phyloP scores from a whole-genome alignment of 2,329 filamentous ascomycete species.

The Arthrobotrys conoides region DNA sequence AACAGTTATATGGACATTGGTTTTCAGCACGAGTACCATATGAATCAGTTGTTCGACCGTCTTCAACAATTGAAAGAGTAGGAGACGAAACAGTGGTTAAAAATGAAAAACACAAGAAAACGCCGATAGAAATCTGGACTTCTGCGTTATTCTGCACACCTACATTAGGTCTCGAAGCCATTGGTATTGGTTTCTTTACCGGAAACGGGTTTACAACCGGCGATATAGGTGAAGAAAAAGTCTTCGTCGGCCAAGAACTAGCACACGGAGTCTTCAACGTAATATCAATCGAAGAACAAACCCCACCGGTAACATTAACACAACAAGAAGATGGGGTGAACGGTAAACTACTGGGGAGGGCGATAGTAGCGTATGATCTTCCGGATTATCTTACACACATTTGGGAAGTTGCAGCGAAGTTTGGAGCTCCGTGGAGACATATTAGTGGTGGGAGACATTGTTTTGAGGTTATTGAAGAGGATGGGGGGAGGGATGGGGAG shows the following conservation, averaged over 20 bases:
- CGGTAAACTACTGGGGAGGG: slow-evolving; percentile 26
- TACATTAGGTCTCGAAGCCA: slow-evolving; percentile 42
- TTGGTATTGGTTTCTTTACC: slow-evolving; percentile 1
- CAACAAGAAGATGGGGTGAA: slow-evolving; percentile 1
- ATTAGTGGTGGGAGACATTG: slow-evolving; percentile 54
- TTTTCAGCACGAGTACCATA: slow-evolving; percentile 36
- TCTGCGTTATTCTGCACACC: slow-evolving; percentile 51
- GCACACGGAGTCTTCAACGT: slow-evolving; percentile 49
- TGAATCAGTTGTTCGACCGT: neutral
- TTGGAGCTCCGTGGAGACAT: slow-evolving; percentile 47
- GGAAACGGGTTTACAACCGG: slow-evolving; percentile 45
- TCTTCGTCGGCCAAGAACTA: slow-evolving; percentile 34
- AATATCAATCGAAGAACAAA: slow-evolving; percentile 13
- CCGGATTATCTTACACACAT: slow-evolving; percentile 13
- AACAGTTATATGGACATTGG: slow-evolving; percentile 46
- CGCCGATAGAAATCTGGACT: slow-evolving; percentile 46
- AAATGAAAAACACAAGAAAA: slow-evolving; percentile 2
- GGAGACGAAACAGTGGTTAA: neutral
- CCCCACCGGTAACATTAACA: neutral
- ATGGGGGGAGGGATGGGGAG: neutral
- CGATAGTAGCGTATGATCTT: slow-evolving; percentile 28
- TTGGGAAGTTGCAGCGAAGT: slow-evolving; percentile 44
- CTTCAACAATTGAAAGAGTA: neutral
- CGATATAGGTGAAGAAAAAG: slow-evolving; percentile 24
- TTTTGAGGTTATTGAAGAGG: slow-evolving; percentile 38